These are phyloP conservation scores for Punica granatum DNA, from an alignment of 345 rosid species.

Conservation along the genomic window DNA sequence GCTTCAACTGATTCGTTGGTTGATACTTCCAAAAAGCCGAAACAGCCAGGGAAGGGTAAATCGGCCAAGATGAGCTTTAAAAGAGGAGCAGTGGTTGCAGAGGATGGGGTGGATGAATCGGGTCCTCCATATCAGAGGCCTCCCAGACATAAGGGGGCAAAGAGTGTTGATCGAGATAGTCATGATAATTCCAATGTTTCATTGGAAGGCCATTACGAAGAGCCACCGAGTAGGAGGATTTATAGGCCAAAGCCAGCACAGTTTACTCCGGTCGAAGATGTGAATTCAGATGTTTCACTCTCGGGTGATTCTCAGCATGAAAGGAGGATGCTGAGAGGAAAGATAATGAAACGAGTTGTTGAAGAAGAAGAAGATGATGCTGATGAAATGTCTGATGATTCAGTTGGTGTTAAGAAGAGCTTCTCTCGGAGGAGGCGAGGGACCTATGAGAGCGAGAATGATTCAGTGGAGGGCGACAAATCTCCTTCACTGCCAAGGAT, in stretches of 20 bases:
- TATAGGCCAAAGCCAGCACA: conserved; percentile 23
- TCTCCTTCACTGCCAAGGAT: conserved; percentile 29
- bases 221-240: conserved; percentile 21
- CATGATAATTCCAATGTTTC: conserved; percentile 26
- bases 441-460: conserved; percentile 18
- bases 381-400: conserved; percentile 47
- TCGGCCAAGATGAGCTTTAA: conserved; percentile 22
- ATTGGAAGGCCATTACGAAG: conserved; percentile 16
- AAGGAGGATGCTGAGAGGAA: conserved; percentile 19
- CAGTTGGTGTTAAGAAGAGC: conserved; percentile 26
- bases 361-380: conserved; percentile 23
- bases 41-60: conserved; percentile 31
- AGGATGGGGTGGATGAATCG: conserved; percentile 40
- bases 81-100: conserved; percentile 29
- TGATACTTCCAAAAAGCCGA: conserved; percentile 34
- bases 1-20: conserved; percentile 51
- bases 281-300: conserved; percentile 43
- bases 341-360: conserved; percentile 12
- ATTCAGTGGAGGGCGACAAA: conserved; percentile 20
- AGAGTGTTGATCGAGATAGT: conserved; percentile 20
- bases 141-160: conserved; percentile 20
- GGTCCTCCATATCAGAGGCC: conserved; percentile 19
- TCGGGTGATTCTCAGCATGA: conserved; percentile 25
- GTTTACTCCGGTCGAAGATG: conserved; percentile 34
- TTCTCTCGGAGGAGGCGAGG: conserved; percentile 28